These are phyloP conservation scores for Salix brachista DNA, from an alignment of 345 rosid species.

Conservation along the genomic window DNA sequence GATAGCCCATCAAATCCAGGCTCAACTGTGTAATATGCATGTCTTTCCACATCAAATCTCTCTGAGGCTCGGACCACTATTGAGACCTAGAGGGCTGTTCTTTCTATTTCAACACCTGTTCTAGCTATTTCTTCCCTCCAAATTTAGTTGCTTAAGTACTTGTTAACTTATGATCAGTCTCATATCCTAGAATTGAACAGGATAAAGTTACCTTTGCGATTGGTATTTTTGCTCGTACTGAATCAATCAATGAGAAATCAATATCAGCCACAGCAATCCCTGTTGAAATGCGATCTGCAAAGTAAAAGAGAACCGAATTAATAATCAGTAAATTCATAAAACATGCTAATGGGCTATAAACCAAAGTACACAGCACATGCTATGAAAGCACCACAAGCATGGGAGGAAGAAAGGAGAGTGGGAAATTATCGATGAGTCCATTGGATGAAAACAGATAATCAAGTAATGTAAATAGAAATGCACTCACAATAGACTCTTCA, in stretches of 20 bases:
- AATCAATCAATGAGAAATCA: constrained; percentile 70
- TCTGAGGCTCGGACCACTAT: not conserved
- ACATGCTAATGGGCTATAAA: not conserved
- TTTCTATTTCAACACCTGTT: not conserved
- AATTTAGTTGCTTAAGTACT: not conserved
- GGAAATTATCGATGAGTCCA: not conserved
- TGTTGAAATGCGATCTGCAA: constrained; percentile 64
- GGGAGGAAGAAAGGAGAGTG: not conserved
- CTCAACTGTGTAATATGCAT: not conserved
- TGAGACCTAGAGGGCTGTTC: not conserved
- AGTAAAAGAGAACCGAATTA: not conserved
- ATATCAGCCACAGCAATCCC: constrained; percentile 84
- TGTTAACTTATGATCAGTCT: not conserved
- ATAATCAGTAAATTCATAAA: not conserved
- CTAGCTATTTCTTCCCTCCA: not conserved
- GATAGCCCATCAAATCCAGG: not conserved
- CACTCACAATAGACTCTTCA: not conserved
- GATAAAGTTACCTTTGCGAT: constrained; percentile 54
- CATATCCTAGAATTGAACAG: not conserved
- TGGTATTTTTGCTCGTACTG: constrained; percentile 81
- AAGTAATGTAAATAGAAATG: not conserved
- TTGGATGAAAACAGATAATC: not conserved
- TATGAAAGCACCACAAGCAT: not conserved
- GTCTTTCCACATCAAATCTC: not conserved
- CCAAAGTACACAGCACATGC: not conserved